phyloP scores from a whole-genome alignment of 768 basidiomycete genomes.

The Xerocomus potaroensis region DNA sequence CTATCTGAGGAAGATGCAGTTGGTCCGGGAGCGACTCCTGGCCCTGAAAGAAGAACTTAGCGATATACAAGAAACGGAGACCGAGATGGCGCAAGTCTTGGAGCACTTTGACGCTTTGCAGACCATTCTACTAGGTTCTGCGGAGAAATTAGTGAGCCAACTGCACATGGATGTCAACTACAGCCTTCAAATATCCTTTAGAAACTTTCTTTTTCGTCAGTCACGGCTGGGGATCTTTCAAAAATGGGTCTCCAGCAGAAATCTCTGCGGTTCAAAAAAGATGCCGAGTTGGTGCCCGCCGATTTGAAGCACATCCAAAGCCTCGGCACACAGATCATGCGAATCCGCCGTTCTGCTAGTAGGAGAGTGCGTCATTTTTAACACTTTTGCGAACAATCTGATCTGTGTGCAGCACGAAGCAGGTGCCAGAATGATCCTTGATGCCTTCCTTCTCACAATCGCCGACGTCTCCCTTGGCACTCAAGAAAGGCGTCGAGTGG shows the following conservation, averaged over 20 bases:
- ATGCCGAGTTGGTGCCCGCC: background rate
- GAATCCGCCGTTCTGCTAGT: background rate
- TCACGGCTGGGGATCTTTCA: background rate
- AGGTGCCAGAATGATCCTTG: background rate
- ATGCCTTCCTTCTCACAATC: background rate
- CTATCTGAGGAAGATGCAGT: too few species aligned
- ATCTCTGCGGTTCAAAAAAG: background rate
- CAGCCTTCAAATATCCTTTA: too few species aligned
- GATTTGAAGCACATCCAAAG: background rate
- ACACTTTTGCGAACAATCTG: background rate
- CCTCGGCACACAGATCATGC: background rate
- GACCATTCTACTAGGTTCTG: background rate
- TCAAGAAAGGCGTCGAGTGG: background rate
- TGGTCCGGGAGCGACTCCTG: too few species aligned
- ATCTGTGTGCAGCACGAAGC: background rate
- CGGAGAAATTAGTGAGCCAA: background rate
- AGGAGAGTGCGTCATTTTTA: background rate
- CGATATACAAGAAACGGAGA: background rate
- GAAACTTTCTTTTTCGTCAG: background rate
- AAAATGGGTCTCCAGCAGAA: background rate
- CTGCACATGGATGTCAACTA: background rate
- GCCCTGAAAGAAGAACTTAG: too few species aligned
- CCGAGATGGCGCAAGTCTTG: background rate
- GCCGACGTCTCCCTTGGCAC: background rate
- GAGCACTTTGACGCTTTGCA: background rate